Conservation (phyloP, 2,329 filamentous ascomycete genomes). For the Colletotrichum graminicola region DNA sequence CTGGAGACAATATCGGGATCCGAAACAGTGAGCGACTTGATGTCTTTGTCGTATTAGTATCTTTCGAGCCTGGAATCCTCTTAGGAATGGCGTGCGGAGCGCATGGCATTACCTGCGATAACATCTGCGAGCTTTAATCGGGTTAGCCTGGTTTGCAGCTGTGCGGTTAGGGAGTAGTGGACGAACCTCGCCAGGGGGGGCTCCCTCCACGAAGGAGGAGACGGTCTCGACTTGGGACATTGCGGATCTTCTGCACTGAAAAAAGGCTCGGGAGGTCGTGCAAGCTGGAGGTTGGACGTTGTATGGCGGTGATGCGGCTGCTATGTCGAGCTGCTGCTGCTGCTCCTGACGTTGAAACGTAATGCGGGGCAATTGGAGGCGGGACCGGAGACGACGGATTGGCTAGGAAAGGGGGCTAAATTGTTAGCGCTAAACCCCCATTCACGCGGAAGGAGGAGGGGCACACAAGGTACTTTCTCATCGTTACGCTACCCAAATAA, state of each 20-base stretch:
- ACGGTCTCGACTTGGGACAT: conserved; percentile 66
- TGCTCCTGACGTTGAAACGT: conserved; percentile 37
- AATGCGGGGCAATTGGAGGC: conserved; percentile 41
- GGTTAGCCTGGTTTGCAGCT: conserved; percentile 43
- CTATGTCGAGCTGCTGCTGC: conserved; percentile 18
- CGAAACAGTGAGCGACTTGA: conserved; percentile 85
- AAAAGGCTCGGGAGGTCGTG: not conserved
- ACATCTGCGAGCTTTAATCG: conserved; percentile 82
- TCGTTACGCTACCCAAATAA: not conserved
- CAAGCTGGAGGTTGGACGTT: not conserved
- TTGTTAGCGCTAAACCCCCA: conserved; percentile 37
- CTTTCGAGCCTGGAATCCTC: not conserved
- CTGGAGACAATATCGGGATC: conserved; percentile 76
- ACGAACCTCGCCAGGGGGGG: conserved; percentile 94
- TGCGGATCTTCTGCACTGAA: conserved; percentile 44
- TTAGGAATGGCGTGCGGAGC: conserved; percentile 10
- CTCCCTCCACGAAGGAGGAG: conserved; percentile 91
- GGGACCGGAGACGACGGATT: conserved; percentile 28
- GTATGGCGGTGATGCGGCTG: conserved; percentile 22
- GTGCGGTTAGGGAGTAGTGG: conserved; percentile 33
- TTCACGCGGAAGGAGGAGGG: not conserved
- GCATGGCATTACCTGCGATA: conserved; percentile 75
- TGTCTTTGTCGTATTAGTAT: conserved; percentile 69
- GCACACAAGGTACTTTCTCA: conserved; percentile 1
- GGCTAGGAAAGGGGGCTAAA: conserved; percentile 35